phyloP scores from a whole-genome alignment of 2,329 filamentous ascomycete species.

The Clonostachys solani region DNA sequence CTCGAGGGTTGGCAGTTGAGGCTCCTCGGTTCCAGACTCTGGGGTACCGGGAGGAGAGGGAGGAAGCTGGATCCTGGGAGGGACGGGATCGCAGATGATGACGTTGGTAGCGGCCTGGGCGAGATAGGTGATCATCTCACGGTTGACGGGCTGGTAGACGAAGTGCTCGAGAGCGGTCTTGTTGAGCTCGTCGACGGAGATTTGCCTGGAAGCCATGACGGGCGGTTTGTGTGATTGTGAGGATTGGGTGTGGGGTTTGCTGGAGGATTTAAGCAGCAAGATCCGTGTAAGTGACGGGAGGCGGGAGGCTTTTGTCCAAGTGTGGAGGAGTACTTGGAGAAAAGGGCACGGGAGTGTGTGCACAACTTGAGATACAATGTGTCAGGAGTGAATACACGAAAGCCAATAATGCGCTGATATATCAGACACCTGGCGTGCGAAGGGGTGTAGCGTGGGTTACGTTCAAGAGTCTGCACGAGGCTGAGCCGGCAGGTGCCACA shows the following conservation, averaged over 20 bases:
- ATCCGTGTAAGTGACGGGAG: neutral
- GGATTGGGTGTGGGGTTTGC: neutral
- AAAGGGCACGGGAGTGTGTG: no score
- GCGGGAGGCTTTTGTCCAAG: neutral
- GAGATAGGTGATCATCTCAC: slow-evolving; percentile 74
- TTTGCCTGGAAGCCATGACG: slow-evolving; percentile 42
- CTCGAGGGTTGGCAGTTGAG: slow-evolving; percentile 72
- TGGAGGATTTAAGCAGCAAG: neutral
- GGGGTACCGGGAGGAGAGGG: slow-evolving; percentile 47
- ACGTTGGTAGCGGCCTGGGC: slow-evolving; percentile 71
- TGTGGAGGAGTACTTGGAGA: no score
- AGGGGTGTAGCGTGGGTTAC: no score
- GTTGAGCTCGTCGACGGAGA: slow-evolving; percentile 57
- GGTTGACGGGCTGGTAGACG: slow-evolving; percentile 70
- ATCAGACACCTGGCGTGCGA: no score
- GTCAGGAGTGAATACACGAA: no score
- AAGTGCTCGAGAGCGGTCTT: slow-evolving; percentile 75
- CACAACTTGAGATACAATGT: no score
- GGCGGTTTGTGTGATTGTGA: slow-evolving; percentile 22
- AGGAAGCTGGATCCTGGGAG: slow-evolving; percentile 25
- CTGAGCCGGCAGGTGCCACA: no score
- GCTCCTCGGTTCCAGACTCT: slow-evolving; percentile 41
- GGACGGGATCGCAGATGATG: slow-evolving; percentile 69
- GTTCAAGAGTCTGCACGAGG: no score
- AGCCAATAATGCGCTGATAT: no score